phyloP scores from a whole-genome alignment of 2,329 filamentous ascomycete genomes.

The Colletotrichum chrysophilum region DNA sequence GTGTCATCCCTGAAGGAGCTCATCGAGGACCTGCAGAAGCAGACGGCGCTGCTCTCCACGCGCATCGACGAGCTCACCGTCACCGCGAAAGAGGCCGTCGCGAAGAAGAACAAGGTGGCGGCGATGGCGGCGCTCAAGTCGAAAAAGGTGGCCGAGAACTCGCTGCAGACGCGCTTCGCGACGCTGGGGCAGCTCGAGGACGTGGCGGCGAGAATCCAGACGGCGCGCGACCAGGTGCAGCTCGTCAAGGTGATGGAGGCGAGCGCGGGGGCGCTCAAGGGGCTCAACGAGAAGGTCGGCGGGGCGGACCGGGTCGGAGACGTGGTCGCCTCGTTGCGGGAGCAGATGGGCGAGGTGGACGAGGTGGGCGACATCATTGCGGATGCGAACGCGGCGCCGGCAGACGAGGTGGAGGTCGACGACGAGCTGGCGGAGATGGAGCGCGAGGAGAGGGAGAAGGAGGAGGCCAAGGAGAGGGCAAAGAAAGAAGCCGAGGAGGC shows the following conservation, averaged over 20 bases:
- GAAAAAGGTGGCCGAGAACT: constrained; percentile 81
- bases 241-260: constrained; percentile 84
- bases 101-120: constrained; percentile 73
- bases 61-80: constrained; percentile 70
- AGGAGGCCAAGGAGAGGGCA: constrained; percentile 46
- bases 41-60: constrained; percentile 69
- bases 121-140: constrained; percentile 81
- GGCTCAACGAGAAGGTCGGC: constrained; percentile 78
- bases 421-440: constrained; percentile 84
- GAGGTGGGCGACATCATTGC: constrained; percentile 81
- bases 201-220: constrained; percentile 81
- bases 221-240: constrained; percentile 84
- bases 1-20: constrained; percentile 86
- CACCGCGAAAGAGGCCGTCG: constrained; percentile 73
- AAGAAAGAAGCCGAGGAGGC: constrained; percentile 48
- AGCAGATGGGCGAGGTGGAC: constrained; percentile 82
- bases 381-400: constrained; percentile 56
- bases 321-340: constrained; percentile 75
- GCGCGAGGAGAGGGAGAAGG: constrained; percentile 58
- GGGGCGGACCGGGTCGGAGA: constrained; percentile 77
- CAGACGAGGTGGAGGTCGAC: constrained; percentile 87
- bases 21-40: constrained; percentile 74
- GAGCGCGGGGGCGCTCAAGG: constrained; percentile 73
- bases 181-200: constrained; percentile 84
- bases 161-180: constrained; percentile 72